Base-by-base conservation (phyloP, 768 basidiomycete species). In the Leccinum pellstonianum region DNA sequence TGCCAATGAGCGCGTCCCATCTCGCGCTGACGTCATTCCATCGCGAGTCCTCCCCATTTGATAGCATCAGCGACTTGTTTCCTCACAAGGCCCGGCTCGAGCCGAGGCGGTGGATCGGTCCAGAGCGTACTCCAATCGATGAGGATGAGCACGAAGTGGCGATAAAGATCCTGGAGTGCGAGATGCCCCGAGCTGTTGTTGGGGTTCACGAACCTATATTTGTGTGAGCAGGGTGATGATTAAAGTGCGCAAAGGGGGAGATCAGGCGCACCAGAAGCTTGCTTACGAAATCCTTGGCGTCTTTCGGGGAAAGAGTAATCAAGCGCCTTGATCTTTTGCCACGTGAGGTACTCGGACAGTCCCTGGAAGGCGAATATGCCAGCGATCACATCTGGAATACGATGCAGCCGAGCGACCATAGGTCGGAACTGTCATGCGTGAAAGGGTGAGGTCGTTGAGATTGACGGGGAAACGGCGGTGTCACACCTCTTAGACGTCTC, bases 341-440 rank as follows among this genome's bases (percentile, higher is more conserved):
- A 95, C 29, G 91, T 97, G 60, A 97, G 84, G 70, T 95, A 98
- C 61, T 98, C 93, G 1, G 95, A 94, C 5, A 87, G 79, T 4
- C 90, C 95, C 63, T 91, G 85, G 78, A 99, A 99, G 2, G 94
- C 91, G 64, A 95, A 95, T 46, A 84, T 85, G 38, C 95, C 96
- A 11, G 90, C 84, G 54, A 98, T 86, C 81, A 27, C 27, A 98
- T 88, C 73, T 98, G 95, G 75, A 86, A 98, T n/a, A 98, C 75
- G 48, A 98, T 88, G 74, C 96, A 98, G 2, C 95, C 97, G 23
- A 97, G 80, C 5, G 94, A 92, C 96, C 96, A 99, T 11, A 94
- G 80, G 74, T 98, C 96, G 43, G 95, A 92, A 62, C 94, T 95
- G 59, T 10, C n/a, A 19, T 43, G 17, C 41, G 15, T 1, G 52